phyloP scores from a whole-genome alignment of 306 rosid species.

The Vigna radiata region DNA sequence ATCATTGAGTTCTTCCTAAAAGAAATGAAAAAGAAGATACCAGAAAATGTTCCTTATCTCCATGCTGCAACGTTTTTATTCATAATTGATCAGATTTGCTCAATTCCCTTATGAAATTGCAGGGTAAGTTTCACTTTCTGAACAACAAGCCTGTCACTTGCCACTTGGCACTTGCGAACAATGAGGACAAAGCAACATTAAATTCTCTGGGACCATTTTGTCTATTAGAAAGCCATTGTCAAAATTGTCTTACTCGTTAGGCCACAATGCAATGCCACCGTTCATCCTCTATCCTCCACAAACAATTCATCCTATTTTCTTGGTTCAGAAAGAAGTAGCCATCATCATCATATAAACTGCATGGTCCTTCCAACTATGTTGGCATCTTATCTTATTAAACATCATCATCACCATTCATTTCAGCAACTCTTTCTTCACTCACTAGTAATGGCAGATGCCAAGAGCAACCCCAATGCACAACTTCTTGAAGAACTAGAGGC shows the following conservation, averaged over 20 bases:
- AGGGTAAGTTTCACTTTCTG: slow-evolving; percentile 16
- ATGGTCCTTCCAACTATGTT: slow-evolving; percentile 41
- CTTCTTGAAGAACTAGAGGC: slow-evolving; percentile 84
- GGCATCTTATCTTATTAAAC: slow-evolving; percentile 45
- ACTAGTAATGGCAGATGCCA: slow-evolving; percentile 59
- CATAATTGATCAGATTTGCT: slow-evolving; percentile 6
- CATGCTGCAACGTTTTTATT: neutral
- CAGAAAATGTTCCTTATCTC: slow-evolving; percentile 26
- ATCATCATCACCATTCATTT: slow-evolving; percentile 26
- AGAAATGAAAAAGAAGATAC: neutral
- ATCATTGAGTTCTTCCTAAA: neutral
- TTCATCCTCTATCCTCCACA: slow-evolving; percentile 64
- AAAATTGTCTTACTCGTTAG: slow-evolving; percentile 49
- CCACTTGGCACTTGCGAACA: slow-evolving; percentile 29
- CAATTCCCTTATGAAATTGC: neutral
- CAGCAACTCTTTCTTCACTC: slow-evolving; percentile 13
- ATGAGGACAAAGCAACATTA: slow-evolving; percentile 39
- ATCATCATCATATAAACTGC: slow-evolving; percentile 17
- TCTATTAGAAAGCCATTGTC: slow-evolving; percentile 36
- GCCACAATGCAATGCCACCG: slow-evolving; percentile 42
- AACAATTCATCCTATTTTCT: slow-evolving; percentile 46
- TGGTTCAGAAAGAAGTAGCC: slow-evolving; percentile 58
- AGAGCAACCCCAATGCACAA: slow-evolving; percentile 69
- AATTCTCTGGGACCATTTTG: slow-evolving; percentile 51
- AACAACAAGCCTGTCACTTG: neutral